Conservation (phyloP, 2,329 filamentous ascomycete species). For the Botrytis squamosa region DNA sequence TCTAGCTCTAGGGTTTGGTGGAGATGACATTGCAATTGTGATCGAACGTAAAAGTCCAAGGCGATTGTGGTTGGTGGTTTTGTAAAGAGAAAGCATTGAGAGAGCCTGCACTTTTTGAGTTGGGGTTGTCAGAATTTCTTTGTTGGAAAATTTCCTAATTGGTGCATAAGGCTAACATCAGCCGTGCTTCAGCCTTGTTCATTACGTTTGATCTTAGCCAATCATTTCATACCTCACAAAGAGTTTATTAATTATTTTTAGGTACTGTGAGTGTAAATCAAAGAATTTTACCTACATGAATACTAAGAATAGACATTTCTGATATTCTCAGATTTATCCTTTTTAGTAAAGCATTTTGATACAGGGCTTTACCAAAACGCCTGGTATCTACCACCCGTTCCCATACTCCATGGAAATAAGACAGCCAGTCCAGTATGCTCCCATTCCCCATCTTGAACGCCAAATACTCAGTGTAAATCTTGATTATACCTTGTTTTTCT, state of each 20-base stretch:
- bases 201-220: not conserved
- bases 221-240: not conserved
- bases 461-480: not conserved
- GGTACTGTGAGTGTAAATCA: not conserved
- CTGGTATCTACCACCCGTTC: slow-evolving; percentile 20
- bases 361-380: not conserved
- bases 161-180: not conserved
- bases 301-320: not conserved
- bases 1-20: slow-evolving; percentile 11
- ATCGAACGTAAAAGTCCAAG: not conserved
- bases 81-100: not conserved
- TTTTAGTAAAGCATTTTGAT: not conserved
- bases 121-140: not conserved
- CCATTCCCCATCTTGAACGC: not conserved
- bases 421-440: not conserved
- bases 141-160: not conserved
- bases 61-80: slow-evolving; percentile 5
- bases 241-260: slow-evolving; percentile 6
- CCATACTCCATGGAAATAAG: not conserved
- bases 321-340: not conserved
- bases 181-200: slow-evolving; percentile 9
- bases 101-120: not conserved
- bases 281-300: not conserved
- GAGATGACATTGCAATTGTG: slow-evolving; percentile 7
- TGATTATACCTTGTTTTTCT: slow-evolving; percentile 3